phyloP scores from a whole-genome alignment of 2,329 filamentous ascomycete species.

The Colletotrichum paranaense region DNA sequence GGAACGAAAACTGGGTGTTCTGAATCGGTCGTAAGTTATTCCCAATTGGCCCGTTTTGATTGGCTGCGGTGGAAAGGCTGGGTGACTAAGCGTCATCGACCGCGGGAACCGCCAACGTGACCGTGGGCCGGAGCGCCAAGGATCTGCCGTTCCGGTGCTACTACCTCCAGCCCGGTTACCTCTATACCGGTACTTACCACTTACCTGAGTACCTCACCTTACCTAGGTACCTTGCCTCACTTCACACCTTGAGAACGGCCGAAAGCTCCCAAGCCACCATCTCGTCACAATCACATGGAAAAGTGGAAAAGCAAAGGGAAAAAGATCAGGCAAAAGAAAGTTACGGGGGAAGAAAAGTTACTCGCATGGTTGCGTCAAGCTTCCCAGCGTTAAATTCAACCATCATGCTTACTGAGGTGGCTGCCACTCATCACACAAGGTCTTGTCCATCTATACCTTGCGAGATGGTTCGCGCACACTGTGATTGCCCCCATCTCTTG shows the following conservation, averaged over 20 bases:
- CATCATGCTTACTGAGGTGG: background rate
- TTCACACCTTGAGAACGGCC: background rate
- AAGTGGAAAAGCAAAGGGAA: background rate
- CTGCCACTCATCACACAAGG: background rate
- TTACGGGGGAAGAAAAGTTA: background rate
- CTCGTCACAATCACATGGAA: conserved; percentile 14
- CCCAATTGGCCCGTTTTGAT: conserved; percentile 62
- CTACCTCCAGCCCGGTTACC: too few species aligned
- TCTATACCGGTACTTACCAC: too few species aligned
- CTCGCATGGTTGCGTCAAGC: conserved; percentile 9
- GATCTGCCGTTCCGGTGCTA: background rate
- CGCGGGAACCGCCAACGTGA: background rate
- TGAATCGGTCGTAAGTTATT: conserved; percentile 56
- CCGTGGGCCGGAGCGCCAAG: background rate
- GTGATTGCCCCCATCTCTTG: background rate
- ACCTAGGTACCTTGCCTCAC: too few species aligned
- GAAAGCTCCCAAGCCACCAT: conserved; percentile 6
- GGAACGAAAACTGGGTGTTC: conserved; percentile 40
- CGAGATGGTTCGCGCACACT: background rate
- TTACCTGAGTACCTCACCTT: too few species aligned
- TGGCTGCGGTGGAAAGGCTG: conserved; percentile 45
- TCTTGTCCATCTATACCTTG: background rate
- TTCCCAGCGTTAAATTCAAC: background rate
- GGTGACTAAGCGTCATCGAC: conserved; percentile 20
- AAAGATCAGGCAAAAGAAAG: background rate